Conservation (phyloP, 2,329 filamentous ascomycete genomes). For the Bipolaris gigantea region DNA sequence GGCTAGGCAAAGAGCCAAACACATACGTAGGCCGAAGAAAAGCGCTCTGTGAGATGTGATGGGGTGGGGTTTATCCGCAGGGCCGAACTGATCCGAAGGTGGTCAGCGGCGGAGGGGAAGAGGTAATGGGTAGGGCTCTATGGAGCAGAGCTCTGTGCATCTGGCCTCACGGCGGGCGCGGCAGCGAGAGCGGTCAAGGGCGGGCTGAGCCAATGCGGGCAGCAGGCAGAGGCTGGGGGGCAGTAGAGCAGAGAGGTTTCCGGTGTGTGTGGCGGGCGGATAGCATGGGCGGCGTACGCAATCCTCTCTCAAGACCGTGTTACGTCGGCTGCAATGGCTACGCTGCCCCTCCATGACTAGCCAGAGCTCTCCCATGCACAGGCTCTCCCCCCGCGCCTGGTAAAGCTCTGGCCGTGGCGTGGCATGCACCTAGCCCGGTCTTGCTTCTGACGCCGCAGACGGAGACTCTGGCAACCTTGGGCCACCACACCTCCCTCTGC, state of each 20-base stretch:
- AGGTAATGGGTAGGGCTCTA: too few relatives aligned
- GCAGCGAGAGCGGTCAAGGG: conserved; percentile 15
- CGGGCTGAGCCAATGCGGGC: too few relatives aligned
- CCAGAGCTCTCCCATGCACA: background rate
- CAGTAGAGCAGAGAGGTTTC: background rate
- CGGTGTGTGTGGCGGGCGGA: background rate
- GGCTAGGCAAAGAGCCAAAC: too few relatives aligned
- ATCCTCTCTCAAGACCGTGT: background rate
- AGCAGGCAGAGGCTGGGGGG: too few relatives aligned
- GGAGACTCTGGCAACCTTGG: too few relatives aligned
- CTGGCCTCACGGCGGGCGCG: background rate
- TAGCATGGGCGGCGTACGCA: background rate
- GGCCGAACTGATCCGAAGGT: too few relatives aligned
- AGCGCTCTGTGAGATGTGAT: too few relatives aligned
- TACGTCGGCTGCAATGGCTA: conserved; percentile 13
- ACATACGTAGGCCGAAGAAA: too few relatives aligned
- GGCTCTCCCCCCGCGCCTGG: conserved; percentile 14
- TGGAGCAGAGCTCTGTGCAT: too few relatives aligned
- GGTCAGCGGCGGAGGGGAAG: too few relatives aligned
- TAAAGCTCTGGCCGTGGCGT: conserved; percentile 32
- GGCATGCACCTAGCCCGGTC: conserved; percentile 22
- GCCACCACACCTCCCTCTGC: conserved; percentile 20
- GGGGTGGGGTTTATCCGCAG: too few relatives aligned
- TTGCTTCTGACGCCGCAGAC: conserved; percentile 31
- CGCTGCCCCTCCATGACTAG: conserved; percentile 15